These are phyloP conservation scores for Thelephora aurantiotincta DNA, from an alignment of 768 basidiomycete species.

Conservation along the genomic window DNA sequence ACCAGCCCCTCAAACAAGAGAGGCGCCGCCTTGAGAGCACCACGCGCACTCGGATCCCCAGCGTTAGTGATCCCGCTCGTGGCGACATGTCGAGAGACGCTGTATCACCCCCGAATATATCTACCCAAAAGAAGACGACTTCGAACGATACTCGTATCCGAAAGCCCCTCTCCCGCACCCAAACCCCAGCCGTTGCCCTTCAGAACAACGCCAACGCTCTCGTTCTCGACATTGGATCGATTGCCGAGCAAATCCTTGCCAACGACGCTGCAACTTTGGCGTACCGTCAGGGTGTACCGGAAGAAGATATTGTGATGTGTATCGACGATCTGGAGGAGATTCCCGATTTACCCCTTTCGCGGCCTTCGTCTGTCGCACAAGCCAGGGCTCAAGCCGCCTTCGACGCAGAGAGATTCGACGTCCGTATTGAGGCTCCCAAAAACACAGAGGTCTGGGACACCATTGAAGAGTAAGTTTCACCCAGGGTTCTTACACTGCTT, in stretches of 20 bases:
- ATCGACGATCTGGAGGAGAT: neutral
- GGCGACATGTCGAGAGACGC: neutral
- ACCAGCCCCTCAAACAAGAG: neutral
- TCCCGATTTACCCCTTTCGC: neutral
- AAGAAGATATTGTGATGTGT: neutral
- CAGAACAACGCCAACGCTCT: neutral
- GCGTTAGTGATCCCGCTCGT: neutral
- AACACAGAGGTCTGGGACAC: neutral
- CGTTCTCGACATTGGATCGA: neutral
- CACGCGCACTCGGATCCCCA: neutral
- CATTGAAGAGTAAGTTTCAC: neutral
- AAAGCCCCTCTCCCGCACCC: neutral
- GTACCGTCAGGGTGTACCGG: neutral
- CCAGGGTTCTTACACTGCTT: neutral
- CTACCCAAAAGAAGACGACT: neutral
- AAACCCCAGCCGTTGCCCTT: neutral
- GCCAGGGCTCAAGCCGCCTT: neutral
- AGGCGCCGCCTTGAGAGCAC: neutral
- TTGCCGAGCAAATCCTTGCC: neutral
- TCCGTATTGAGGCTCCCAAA: neutral
- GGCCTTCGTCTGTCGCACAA: neutral
- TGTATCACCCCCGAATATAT: neutral
- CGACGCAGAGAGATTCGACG: neutral
- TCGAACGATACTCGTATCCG: neutral
- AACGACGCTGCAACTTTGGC: neutral